These are phyloP conservation scores for Tolypocladium inflatum DNA, from an alignment of 2,329 filamentous ascomycete genomes.

Conservation along the genomic window DNA sequence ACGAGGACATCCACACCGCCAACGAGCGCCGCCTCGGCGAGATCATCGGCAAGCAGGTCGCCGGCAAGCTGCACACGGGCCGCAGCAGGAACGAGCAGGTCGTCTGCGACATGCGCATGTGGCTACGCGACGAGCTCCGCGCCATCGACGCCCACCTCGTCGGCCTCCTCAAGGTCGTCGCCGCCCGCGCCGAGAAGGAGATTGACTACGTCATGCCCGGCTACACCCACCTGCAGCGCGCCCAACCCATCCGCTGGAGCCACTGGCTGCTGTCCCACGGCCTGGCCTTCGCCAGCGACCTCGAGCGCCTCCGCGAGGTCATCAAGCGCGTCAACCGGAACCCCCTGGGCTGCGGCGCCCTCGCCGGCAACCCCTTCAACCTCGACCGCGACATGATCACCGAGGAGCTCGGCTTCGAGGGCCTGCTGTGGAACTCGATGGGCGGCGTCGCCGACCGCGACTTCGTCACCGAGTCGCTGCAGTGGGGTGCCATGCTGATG, in stretches of 20 bases:
- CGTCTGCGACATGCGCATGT: conserved; percentile 82
- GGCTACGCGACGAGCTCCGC: conserved; percentile 67
- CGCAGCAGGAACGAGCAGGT: conserved; percentile 87
- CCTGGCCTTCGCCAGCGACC: conserved; percentile 60
- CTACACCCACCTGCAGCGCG: conserved; percentile 81
- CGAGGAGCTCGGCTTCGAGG: conserved; percentile 66
- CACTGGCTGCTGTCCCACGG: conserved; percentile 75
- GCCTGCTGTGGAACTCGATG: conserved; percentile 69
- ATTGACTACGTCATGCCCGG: conserved; percentile 76
- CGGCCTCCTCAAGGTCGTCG: conserved; percentile 59
- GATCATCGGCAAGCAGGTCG: conserved; percentile 76
- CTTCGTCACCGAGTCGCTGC: conserved; percentile 73
- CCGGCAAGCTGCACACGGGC: conserved; percentile 82
- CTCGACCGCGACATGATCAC: conserved; percentile 36
- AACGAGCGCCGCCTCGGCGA: conserved; percentile 69
- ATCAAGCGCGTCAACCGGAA: conserved; percentile 62
- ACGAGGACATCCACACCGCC: conserved; percentile 58
- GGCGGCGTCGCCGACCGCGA: conserved; percentile 67
- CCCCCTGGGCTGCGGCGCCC: conserved; percentile 65
- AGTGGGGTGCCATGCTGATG: conserved; percentile 73
- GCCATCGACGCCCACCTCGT: conserved; percentile 60
- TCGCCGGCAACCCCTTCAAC: conserved; percentile 74
- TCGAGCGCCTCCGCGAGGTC: conserved; percentile 67
- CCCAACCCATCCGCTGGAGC: conserved; percentile 69
- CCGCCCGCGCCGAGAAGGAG: conserved; percentile 61